phyloP scores from a whole-genome alignment of 2,329 filamentous ascomycete species.

The Trichoderma sp. region DNA sequence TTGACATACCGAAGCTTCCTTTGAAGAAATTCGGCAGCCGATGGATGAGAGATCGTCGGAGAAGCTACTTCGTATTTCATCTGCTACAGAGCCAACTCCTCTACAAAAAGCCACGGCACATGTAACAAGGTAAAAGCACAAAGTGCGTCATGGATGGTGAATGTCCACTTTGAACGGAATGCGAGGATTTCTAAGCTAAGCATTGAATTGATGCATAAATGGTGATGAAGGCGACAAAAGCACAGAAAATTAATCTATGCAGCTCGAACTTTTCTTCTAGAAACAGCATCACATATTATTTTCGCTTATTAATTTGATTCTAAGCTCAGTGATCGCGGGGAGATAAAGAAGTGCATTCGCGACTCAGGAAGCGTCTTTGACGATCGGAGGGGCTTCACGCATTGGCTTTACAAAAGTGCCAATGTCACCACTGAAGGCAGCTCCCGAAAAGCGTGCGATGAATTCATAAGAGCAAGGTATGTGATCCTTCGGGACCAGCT shows the following conservation, averaged over 20 bases:
- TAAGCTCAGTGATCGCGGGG: not conserved
- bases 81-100: conserved; percentile 27
- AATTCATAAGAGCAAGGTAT: not conserved
- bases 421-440: not conserved
- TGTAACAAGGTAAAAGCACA: not conserved
- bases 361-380: not conserved
- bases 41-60: conserved; percentile 28
- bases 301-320: not conserved
- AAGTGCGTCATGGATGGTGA: not conserved
- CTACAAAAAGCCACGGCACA: conserved; percentile 9
- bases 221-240: not conserved
- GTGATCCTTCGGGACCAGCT: not conserved
- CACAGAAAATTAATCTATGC: not conserved
- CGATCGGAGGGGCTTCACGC: not conserved
- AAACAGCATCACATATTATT: not conserved
- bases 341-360: not conserved
- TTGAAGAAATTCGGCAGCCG: conserved; percentile 24
- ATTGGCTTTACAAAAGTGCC: not conserved
- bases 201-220: not conserved
- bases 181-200: not conserved
- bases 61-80: conserved; percentile 27
- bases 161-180: not conserved
- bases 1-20: not conserved
- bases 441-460: not conserved
- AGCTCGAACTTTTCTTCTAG: not conserved